Evolutionary conservation across 805 yeast species (phyloP).

Genomic region (Metschnikowia aberdeeniae): DNA sequence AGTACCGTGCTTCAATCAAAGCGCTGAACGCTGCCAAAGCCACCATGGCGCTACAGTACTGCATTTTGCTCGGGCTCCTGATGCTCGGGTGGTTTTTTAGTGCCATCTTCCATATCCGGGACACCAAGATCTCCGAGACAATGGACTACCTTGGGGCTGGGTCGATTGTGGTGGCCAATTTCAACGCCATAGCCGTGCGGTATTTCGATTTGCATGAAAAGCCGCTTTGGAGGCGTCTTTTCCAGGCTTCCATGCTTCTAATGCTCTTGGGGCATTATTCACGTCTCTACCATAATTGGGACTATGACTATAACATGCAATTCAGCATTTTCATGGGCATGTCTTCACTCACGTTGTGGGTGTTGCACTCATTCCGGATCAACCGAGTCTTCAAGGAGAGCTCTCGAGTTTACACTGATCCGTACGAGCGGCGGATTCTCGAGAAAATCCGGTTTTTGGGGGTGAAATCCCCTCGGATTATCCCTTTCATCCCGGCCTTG

Average conservation of each 20-base stretch:
- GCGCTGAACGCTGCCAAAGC: conserved; percentile 14
- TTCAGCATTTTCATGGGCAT: conserved; percentile 33
- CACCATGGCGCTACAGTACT: conserved; percentile 29
- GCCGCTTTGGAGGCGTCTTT: conserved; percentile 10
- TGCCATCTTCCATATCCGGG: conserved; percentile 37
- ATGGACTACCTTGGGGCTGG: conserved; percentile 43
- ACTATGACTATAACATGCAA: conserved; percentile 34
- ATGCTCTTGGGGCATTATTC: conserved; percentile 27
- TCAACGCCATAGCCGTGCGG: conserved; percentile 32
- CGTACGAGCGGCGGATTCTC: conserved; percentile 35
- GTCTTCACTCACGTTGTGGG: conserved; percentile 30
- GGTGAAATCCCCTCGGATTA: conserved; percentile 21
- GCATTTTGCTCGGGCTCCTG: conserved; percentile 24
- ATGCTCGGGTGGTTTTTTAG: conserved; percentile 38
- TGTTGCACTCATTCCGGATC: conserved; percentile 25
- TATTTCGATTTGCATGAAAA: conserved; percentile 23
- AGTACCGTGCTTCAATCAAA: conserved; percentile 22
- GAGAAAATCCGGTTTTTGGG: conserved; percentile 29
- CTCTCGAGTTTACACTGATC: conserved; percentile 28
- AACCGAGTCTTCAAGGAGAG: conserved; percentile 15
- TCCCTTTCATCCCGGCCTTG: conserved; percentile 34
- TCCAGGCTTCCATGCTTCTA: conserved; percentile 17
- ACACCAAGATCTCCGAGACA: conserved; percentile 34
- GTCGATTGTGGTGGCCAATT: conserved; percentile 32
- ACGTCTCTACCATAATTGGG: conserved; percentile 31